phyloP scores from a whole-genome alignment of 2,329 filamentous ascomycete species.

The Fusarium hainanense region DNA sequence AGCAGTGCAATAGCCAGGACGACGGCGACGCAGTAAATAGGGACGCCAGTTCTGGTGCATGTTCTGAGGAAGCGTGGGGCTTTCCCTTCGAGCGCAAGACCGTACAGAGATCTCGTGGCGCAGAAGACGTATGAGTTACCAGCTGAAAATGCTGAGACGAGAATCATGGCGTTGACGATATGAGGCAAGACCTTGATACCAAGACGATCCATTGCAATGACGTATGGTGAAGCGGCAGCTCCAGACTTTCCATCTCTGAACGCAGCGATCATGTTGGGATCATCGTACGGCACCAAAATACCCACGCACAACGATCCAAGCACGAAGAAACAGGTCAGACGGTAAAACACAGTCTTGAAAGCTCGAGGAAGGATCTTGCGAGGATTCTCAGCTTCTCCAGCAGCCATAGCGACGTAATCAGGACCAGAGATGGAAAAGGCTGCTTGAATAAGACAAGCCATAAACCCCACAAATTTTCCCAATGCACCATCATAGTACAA shows the following conservation, averaged over 20 bases:
- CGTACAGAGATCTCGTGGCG: constrained; percentile 74
- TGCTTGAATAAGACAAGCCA: constrained; percentile 78
- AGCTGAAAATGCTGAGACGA: constrained; percentile 74
- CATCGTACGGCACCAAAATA: constrained; percentile 77
- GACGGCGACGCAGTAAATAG: constrained; percentile 76
- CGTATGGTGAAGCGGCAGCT: constrained; percentile 75
- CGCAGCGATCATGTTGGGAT: constrained; percentile 68
- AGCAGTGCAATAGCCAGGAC: constrained; percentile 76
- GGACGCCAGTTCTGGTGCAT: constrained; percentile 74
- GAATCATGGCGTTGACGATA: constrained; percentile 78
- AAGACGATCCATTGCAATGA: constrained; percentile 75
- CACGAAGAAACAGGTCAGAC: constrained; percentile 79
- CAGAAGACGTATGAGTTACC: constrained; percentile 75
- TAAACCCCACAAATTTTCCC: constrained; percentile 75
- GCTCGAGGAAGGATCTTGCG: constrained; percentile 76
- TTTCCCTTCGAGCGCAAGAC: constrained; percentile 75
- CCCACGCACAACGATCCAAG: constrained; percentile 78
- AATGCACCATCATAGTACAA: constrained; percentile 72
- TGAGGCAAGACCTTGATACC: constrained; percentile 72
- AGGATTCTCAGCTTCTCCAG: constrained; percentile 78
- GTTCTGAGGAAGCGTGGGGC: constrained; percentile 69
- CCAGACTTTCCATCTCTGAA: constrained; percentile 69
- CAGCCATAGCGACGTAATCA: constrained; percentile 75
- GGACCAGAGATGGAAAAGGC: constrained; percentile 75
- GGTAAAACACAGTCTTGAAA: constrained; percentile 83